These are phyloP conservation scores for Paramyrothecium roridum DNA, from an alignment of 2,329 filamentous ascomycete species.

Conservation along the genomic window DNA sequence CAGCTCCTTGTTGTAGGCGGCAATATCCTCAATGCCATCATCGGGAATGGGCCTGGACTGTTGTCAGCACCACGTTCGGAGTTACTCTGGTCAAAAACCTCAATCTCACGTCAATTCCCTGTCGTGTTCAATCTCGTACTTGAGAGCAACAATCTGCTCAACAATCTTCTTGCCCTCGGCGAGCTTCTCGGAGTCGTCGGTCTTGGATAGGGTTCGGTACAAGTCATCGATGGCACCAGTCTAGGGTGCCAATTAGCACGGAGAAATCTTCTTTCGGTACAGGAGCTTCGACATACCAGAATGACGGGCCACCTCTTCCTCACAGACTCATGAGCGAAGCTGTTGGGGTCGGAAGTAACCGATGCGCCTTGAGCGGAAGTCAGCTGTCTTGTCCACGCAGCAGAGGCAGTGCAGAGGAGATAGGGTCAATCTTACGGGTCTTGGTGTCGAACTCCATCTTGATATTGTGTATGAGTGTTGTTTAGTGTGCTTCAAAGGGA, in stretches of 20 bases:
- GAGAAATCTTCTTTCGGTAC: not conserved
- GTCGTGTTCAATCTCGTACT: slow-evolving; percentile 94
- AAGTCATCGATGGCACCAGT: slow-evolving; percentile 92
- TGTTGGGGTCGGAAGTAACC: slow-evolving; percentile 75
- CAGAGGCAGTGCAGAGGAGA: not conserved
- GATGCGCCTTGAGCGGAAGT: slow-evolving; percentile 59
- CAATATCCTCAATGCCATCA: slow-evolving; percentile 80
- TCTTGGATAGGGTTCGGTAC: slow-evolving; percentile 66
- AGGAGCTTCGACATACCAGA: slow-evolving; percentile 55
- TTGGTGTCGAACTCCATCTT: slow-evolving; percentile 73
- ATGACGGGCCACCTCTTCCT: slow-evolving; percentile 92
- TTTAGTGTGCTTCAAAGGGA: not conserved
- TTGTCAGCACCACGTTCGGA: slow-evolving; percentile 4
- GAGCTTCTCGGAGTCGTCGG: slow-evolving; percentile 59
- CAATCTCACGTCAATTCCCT: slow-evolving; percentile 65
- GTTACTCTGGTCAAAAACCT: not conserved
- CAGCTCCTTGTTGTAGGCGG: slow-evolving; percentile 82
- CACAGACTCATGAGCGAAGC: slow-evolving; percentile 84
- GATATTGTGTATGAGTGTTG: not conserved
- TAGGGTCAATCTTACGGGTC: slow-evolving; percentile 52
- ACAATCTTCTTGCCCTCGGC: slow-evolving; percentile 86
- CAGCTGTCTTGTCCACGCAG: not conserved
- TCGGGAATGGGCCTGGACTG: slow-evolving; percentile 64
- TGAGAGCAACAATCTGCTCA: slow-evolving; percentile 73
- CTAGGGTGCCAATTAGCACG: slow-evolving; percentile 36